Evolutionary conservation across 768 basidiomycete species (phyloP), one percentile per base, ranked within the genome.

Genomic region (Pluteus cervinus): DNA sequence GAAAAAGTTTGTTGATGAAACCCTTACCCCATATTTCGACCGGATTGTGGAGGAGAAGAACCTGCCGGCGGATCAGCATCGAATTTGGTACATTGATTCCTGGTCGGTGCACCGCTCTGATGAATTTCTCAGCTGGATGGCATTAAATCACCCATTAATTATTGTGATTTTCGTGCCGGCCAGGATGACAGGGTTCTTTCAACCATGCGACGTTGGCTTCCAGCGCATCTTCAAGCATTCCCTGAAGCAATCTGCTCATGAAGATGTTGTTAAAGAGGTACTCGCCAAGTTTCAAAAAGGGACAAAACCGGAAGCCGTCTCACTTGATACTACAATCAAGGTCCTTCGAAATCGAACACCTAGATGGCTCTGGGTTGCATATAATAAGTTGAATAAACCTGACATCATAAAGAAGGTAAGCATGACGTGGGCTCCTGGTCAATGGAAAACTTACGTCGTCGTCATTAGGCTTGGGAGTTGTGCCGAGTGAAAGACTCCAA

Each of bases 21-120:
- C 58, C 18, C 47, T 65, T 5, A 50, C 42, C 1, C 61, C 60
- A 5, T 63, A 62, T 29, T 61, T 57, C 29, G 37, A 46, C 1
- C 11, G 4, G 3, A 33, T 29, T 15, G 56, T 53, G 25, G 20
- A 4, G 1, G 24, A 37, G 5, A 45, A 57, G 1, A 22, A 36
- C 0, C 45, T 57, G 4, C 53, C 47, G 0, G 3, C 16, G 0
- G 20, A 14, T 6, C 63, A 64, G 29, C 35, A 49, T 8, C 39
- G 44, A 3, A 17, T 64, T 30, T 58, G 55, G 55, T 39, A 49
- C 14, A 61, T 66, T 23, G 59, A 66, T 35, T 38, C 43, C 24
- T 65, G 58, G 57, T 57, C 58, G 0, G 65, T 68, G 9, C 67
- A 69, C 38, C 44, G 56, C 0, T 60, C 57, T 6, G 17, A 40